Conservation (phyloP, 805 yeast genomes). For the Jamesozyma piceae region DNA sequence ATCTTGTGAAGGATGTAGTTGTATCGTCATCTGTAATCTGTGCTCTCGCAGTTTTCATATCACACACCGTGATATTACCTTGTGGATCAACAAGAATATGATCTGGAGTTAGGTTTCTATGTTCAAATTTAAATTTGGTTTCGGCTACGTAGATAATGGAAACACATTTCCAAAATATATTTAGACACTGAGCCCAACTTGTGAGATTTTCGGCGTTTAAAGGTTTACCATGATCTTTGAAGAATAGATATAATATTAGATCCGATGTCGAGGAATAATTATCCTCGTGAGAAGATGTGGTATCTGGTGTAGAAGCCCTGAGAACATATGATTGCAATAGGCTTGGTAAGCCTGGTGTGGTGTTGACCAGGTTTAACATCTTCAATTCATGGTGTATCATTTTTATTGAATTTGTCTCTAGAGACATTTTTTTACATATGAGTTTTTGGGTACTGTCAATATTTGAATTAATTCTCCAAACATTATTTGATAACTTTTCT, state of each 20-base stretch:
- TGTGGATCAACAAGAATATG: conserved; percentile 42
- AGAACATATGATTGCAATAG: conserved; percentile 19
- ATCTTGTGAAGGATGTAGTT: conserved; percentile 39
- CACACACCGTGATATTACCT: conserved; percentile 44
- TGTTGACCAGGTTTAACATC: conserved; percentile 15
- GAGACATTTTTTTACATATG: conserved; percentile 17
- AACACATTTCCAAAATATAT: conserved; percentile 47
- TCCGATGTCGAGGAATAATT: not conserved
- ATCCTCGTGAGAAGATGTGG: not conserved
- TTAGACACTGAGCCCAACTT: conserved; percentile 22
- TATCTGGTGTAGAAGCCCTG: conserved; percentile 3
- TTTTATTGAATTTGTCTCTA: conserved; percentile 13
- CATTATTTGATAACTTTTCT: conserved; percentile 11
- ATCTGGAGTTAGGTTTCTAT: conserved; percentile 61
- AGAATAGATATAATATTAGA: conserved; percentile 14
- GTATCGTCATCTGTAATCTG: conserved; percentile 5
- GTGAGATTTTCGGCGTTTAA: conserved; percentile 7
- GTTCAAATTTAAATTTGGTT: conserved; percentile 48
- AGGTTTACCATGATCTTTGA: conserved; percentile 26
- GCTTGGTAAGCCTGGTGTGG: conserved; percentile 26
- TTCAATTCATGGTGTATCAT: conserved; percentile 23
- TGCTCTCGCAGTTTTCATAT: conserved; percentile 45
- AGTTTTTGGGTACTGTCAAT: conserved; percentile 9
- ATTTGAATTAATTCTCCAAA: conserved; percentile 13
- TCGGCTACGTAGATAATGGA: conserved; percentile 46